Evolutionary conservation across 2,329 filamentous ascomycete species (phyloP), one percentile per base, ranked within the genome.

Genomic region (Arthrobotrys musiformis): DNA sequence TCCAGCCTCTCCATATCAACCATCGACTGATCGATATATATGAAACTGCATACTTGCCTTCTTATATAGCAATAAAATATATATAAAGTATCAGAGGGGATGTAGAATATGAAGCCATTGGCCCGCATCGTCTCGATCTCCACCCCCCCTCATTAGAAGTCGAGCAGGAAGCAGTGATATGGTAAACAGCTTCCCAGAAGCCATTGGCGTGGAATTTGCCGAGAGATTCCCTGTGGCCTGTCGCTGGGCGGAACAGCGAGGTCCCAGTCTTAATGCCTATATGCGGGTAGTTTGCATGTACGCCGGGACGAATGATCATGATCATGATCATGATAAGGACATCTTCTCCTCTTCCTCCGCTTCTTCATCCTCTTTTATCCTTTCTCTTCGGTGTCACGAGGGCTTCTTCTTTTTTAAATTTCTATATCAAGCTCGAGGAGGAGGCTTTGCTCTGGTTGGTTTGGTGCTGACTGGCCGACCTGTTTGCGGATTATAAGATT

Each of bases 81-180:
- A n/a, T n/a, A n/a, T n/a, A n/a, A n/a, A n/a, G n/a, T n/a, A 58
- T 58, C 17, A 30, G 26, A 28, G 17, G 19, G n/a, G n/a, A n/a
- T n/a, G n/a, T n/a, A n/a, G n/a, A n/a, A n/a, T n/a, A n/a, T 63
- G 17, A 33, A 72, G 54, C 58, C 22, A 72, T 72, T 72, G 68
- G 68, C 37, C 56, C 30, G 7, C 13, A 33, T 46, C 11, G 24
- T 35, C 35, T 35, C 13, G 30, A 58, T 26, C 26, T 7, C 24
- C 15, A 17, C 19, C 40, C 40, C 56, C 66, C 58, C 68, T 48
- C 60, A 64, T 58, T 72, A n/a, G n/a, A n/a, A n/a, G n/a, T n/a
- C n/a, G n/a, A n/a, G n/a, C n/a, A n/a, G n/a, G n/a, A n/a, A n/a
- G n/a, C n/a, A n/a, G n/a, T n/a, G n/a, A n/a, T n/a, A n/a, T n/a